Evolutionary conservation across 306 rosid species (phyloP), one percentile per base, ranked within the genome.

Genomic region (Herpetospermum pedunculosum): DNA sequence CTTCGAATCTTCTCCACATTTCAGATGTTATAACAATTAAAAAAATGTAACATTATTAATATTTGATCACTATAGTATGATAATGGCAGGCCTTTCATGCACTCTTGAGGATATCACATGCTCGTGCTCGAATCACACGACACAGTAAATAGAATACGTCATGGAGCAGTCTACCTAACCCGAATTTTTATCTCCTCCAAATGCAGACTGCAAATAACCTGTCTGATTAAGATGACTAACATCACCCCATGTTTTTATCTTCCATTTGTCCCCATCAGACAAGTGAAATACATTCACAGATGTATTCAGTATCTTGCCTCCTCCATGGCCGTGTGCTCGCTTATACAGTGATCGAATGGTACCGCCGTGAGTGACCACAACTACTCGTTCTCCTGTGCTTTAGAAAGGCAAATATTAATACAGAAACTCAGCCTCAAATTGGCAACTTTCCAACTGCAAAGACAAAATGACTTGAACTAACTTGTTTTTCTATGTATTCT

Each of bases 181-280:
- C 59, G 96, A 94, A 57, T 70, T 80, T 79, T 43, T 84, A 55
- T 88, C 96, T 77, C 99, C 99, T 25, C 99, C 96, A 80, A 91
- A 94, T 73, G 89, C 91, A 3, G 95, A 84, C 58, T 85, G 75
- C 38, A 91, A 89, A 88, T 72, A 84, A 44, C 59, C 89, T 48
- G 90, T 80, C 80, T 81, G 78, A 59, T 74, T 65, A 75, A 91
- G 87, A 85, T 94, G 97, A 76, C 85, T 80, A 78, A 91, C 86
- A 85, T 94, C 97, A 73, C 91, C 89, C 91, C 92, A 87, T 38
- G 82, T 58, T 81, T 88, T 79, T 58, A 94, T 23, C 77, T 79
- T 80, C 90, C 96, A 89, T 65, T 80, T 82, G 52, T 84, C 85
- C 25, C 84, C 92, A 69, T 77, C 87, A 72, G 81, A 78, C 77